A percentile compares a stretch with the other conserved stretches of the same genome.
These are phyloP conservation scores for Eucalyptus cloeziana DNA, from an alignment of 345 rosid genomes.

Conservation along the genomic window DNA sequence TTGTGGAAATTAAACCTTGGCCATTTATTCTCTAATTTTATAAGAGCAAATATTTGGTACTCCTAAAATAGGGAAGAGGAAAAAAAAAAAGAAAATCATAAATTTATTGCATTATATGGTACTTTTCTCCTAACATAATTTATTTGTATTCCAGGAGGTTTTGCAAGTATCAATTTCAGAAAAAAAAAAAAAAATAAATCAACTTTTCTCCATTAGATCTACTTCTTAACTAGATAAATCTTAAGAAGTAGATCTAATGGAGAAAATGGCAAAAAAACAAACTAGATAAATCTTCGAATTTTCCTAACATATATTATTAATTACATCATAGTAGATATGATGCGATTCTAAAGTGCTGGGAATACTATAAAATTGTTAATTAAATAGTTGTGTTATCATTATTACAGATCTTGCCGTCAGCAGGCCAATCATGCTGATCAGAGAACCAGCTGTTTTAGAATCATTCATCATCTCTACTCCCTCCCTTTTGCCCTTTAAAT, in stretches of 20 bases:
- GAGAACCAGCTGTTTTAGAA: background rate
- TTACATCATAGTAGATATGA: background rate
- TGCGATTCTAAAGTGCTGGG: background rate
- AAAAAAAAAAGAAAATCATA: background rate
- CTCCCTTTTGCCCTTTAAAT: background rate
- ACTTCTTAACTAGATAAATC: background rate
- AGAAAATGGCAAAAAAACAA: too few relatives aligned
- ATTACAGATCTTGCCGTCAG: background rate
- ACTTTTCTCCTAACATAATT: background rate
- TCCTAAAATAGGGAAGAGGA: background rate
- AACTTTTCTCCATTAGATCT: background rate
- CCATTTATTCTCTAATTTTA: background rate
- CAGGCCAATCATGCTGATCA: background rate
- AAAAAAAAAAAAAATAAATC: background rate
- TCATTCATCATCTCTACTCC: background rate
- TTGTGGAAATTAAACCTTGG: background rate
- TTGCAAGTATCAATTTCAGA: background rate
- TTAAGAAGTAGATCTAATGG: background rate
- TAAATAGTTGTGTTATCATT: background rate
- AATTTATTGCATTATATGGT: background rate
- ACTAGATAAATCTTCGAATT: background rate
- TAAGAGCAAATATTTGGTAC: background rate
- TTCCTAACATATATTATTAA: background rate
- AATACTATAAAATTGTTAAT: background rate
- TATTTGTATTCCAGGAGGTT: background rate